Conservation (phyloP, 345 rosid genomes). For the Combretum micranthum region DNA sequence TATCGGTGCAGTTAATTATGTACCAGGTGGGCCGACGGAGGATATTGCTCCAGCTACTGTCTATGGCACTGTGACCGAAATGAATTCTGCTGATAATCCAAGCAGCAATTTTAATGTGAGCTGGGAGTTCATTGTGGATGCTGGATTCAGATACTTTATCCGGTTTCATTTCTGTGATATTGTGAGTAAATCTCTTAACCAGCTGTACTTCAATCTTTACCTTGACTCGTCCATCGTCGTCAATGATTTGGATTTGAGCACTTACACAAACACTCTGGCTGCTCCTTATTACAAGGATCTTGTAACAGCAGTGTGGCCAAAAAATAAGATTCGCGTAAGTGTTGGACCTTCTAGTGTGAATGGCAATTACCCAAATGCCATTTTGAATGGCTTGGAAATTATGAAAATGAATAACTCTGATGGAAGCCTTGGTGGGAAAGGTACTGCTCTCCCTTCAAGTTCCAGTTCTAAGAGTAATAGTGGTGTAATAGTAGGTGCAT, state of each 20-base stretch:
- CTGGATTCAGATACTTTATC: conserved; percentile 61
- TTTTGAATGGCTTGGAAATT: conserved; percentile 72
- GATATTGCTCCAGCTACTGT: conserved; percentile 59
- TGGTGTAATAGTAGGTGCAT: conserved; percentile 34
- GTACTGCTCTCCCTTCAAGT: conserved; percentile 7
- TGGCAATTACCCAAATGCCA: conserved; percentile 35
- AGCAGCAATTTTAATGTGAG: conserved; percentile 64
- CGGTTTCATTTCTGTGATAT: conserved; percentile 91
- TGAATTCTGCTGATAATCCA: conserved; percentile 49
- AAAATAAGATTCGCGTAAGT: conserved; percentile 45
- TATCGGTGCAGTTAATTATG: conserved; percentile 40
- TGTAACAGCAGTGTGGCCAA: conserved; percentile 26
- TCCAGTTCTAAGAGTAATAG: conserved; percentile 35
- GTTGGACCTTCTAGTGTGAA: conserved; percentile 32
- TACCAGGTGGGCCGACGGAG: conserved; percentile 35
- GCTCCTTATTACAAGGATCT: conserved; percentile 48
- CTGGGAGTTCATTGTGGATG: conserved; percentile 63
- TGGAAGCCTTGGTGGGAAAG: conserved; percentile 34
- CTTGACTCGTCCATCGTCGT: conserved; percentile 42
- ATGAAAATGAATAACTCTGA: conserved; percentile 59
- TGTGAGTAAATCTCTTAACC: conserved; percentile 34
- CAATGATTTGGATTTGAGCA: conserved; percentile 41
- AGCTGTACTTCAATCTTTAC: conserved; percentile 70
- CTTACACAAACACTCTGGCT: conserved; percentile 20
- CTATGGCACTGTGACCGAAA: conserved; percentile 58